Evolutionary conservation across 768 basidiomycete species (phyloP), one percentile per base, ranked within the genome.

Genomic region (Mycena crocata): DNA sequence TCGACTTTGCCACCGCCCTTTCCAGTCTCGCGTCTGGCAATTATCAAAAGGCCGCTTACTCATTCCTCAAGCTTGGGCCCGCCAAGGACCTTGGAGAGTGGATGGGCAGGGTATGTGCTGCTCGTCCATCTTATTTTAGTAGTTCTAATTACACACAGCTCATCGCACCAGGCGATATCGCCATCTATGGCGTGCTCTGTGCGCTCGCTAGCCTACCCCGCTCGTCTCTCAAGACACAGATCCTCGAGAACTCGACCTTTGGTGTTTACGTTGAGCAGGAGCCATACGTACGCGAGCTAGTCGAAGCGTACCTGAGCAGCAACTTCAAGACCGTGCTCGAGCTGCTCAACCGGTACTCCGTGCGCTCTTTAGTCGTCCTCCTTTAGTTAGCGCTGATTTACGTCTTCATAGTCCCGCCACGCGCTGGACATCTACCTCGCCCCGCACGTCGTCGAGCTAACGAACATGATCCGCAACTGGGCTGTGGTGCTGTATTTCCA

Each of bases 401-500:
- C 7, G 49, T 37, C 24, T 4, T 19, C n/a, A 26, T 21, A 55
- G 40, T 35, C 93, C 2, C 87, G 92, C 39, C 92, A 96, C 73
- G 80, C 84, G 46, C 80, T 94, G 58, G 94, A 96, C 74, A 85
- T 94, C 45, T 92, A 96, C 77, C 86, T 98, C 21, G 80, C 84
- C 7, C 74, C 81, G 6, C 95, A 98, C 73, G 84, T 95, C 40
- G 70, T 79, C 56, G 85, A 85, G 14, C 82, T 99, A 51, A 86
- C 87, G 39, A 84, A 83, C 71, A 82, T 88, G 32, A 92, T 98
- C 77, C 89, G 88, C 42, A 89, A 91, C 70, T 89, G 89, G 64
- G 91, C 94, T 0, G 84, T 98, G 52, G 85, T 86, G n/a, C 86
- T 95, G 51, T 98, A 96, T 79, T 95, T 98, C 83, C 87, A 90